phyloP scores from a whole-genome alignment of 2,329 filamentous ascomycete genomes.

The Botrytis hyacinthi region DNA sequence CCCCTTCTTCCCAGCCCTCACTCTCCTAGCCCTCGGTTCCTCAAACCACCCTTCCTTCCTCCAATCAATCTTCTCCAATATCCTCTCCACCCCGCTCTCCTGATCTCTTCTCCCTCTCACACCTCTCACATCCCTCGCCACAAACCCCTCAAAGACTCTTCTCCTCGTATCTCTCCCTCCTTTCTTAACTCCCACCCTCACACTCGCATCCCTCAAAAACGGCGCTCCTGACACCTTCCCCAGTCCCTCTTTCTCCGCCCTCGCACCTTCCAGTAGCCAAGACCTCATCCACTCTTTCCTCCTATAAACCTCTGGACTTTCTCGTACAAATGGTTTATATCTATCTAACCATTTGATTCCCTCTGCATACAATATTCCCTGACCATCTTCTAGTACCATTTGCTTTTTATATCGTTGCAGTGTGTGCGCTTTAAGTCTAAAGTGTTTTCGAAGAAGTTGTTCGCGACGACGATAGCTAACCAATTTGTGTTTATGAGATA shows the following conservation, averaged over 20 bases:
- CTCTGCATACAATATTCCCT: neutral
- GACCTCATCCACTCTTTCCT: neutral
- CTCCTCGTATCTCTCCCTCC: slow-evolving; percentile 6
- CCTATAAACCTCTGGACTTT: neutral
- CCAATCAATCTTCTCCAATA: slow-evolving; percentile 4
- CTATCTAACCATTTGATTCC: neutral
- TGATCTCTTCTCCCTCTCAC: neutral
- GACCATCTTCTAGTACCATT: neutral
- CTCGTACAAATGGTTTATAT: neutral
- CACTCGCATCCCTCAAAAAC: neutral
- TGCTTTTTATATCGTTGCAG: neutral
- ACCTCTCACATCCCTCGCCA: neutral
- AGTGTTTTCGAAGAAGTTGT: neutral
- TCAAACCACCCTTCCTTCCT: slow-evolving; percentile 14
- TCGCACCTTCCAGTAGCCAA: neutral
- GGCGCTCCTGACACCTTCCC: neutral
- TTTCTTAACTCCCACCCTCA: neutral
- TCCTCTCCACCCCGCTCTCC: neutral
- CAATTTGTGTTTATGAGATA: slow-evolving; percentile 1
- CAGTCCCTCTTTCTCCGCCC: neutral
- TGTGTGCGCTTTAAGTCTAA: neutral
- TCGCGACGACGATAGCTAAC: neutral
- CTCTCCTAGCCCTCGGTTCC: neutral
- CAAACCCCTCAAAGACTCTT: neutral
- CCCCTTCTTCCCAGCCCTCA: neutral